Evolutionary conservation across 192 early-diverging fungal species (phyloP), one percentile per base, ranked within the genome.

Genomic region (Radiomyces spectabilis): DNA sequence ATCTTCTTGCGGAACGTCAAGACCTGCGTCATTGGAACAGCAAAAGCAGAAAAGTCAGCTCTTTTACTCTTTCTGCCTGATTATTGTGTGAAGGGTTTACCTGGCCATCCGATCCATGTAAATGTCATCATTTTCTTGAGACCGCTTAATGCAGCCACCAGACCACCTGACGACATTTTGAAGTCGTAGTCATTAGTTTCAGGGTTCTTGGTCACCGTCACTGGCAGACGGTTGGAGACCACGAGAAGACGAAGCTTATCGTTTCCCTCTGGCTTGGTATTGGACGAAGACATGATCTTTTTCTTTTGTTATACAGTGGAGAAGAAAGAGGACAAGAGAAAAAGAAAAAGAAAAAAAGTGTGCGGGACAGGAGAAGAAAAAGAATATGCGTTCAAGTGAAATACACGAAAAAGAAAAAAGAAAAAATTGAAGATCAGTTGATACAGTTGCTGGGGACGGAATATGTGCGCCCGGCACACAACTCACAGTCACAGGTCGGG

Each of bases 81-180:
- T 47, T n/a, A 6, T 12, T 47, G 8, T 50, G n/a, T n/a, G n/a
- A n/a, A n/a, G n/a, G n/a, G n/a, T 69, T 53, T 59, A 85, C 87
- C 93, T 15, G 95, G 94, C 97, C 97, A 99, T 8, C 97, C 97
- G 60, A 97, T 93, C 97, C 97, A 99, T 0, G 86, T 94, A 70
- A 98, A 99, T 44, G 79, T 74, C 92, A 93, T 97, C 65, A 92
- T 83, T 53, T 89, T 88, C 69, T 94, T 93, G 37, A 98, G 71
- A 2, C 97, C 97, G 15, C 85, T 88, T 24, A 99, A 72, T 16
- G 93, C 97, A 13, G 91, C 87, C 22, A 99, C 95, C 7, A 99
- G 81, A 0, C 97, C 97, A 35, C 97, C 97, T 0, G 92, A 90
- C 35, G 87, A 91, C 79, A 94, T 89, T 56, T 81, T 80, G 71